These are phyloP conservation scores for Physcomitrium patens DNA, from an alignment of 225 moss, liverwort and hornwort genomes.

Conservation along the genomic window DNA sequence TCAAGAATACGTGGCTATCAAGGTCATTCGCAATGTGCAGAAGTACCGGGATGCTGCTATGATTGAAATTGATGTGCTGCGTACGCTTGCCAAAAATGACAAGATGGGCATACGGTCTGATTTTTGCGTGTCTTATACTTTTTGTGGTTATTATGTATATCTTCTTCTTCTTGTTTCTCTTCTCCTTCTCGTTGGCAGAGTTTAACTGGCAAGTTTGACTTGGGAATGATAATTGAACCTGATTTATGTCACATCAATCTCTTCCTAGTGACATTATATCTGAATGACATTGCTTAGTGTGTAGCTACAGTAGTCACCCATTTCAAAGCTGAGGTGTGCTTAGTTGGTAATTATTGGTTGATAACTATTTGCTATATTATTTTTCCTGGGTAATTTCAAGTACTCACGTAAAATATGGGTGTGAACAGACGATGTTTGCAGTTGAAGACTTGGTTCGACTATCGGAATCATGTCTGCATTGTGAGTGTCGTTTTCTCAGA, in stretches of 20 bases:
- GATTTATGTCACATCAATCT: no score
- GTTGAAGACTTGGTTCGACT: conserved; percentile 86
- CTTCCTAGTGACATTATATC: no score
- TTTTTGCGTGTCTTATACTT: conserved; percentile 41
- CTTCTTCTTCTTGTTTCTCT: no score
- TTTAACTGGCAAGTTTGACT: no score
- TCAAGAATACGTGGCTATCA: conserved; percentile 95
- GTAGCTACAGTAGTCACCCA: not conserved
- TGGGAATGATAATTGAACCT: not conserved
- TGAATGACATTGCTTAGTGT: no score
- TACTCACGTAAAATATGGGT: not conserved
- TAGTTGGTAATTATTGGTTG: no score
- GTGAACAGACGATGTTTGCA: conserved; percentile 75
- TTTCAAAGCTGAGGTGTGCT: conserved; percentile 6
- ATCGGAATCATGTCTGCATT: conserved; percentile 85
- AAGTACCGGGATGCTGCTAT: conserved; percentile 95
- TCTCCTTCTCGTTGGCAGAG: no score
- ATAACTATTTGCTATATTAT: no score
- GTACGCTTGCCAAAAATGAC: conserved; percentile 85
- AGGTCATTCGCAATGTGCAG: conserved; percentile 90
- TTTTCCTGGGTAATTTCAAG: not conserved
- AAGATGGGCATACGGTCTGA: conserved; percentile 87
- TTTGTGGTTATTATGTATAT: not conserved
- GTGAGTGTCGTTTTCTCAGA: conserved; percentile 31
- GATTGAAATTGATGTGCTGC: conserved; percentile 92